Conservation (phyloP, 495 filamentous ascomycete species). For the Talaromyces liani region DNA sequence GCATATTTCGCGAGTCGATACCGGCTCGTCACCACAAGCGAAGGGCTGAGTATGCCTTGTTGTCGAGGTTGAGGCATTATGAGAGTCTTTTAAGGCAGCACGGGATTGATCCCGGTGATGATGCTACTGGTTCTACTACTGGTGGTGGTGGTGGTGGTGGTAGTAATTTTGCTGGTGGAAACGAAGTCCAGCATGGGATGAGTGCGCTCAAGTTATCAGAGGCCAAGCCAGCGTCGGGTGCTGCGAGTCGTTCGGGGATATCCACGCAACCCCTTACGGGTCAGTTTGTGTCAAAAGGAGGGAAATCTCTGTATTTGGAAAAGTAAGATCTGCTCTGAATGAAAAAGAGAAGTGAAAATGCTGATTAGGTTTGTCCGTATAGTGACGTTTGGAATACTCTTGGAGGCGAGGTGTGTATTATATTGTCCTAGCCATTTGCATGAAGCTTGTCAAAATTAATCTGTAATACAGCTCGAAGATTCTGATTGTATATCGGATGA, state of each 20-base stretch:
- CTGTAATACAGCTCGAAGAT: neutral
- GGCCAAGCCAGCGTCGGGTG: neutral
- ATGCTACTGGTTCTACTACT: neutral
- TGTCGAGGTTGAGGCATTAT: conserved; percentile 2
- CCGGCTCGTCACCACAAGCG: neutral
- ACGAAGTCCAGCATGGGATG: neutral
- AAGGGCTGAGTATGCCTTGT: conserved; percentile 2
- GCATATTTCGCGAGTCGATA: neutral
- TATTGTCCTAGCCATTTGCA: neutral
- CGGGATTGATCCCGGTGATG: neutral
- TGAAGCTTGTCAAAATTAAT: neutral
- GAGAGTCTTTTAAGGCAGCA: neutral
- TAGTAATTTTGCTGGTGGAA: too few species aligned
- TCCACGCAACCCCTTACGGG: neutral
- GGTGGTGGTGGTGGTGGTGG: neutral
- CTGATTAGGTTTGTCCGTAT: too few species aligned
- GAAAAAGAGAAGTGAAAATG: neutral
- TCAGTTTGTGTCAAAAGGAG: neutral
- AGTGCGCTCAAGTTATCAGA: neutral
- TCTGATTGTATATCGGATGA: conserved; percentile 1
- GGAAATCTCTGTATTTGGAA: conserved; percentile 4
- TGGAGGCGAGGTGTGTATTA: neutral
- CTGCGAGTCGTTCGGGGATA: neutral
- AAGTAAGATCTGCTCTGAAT: neutral
- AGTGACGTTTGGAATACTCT: neutral